Evolutionary conservation across 495 filamentous ascomycete species (phyloP).

Genomic region (Hypoxylon perforatum): DNA sequence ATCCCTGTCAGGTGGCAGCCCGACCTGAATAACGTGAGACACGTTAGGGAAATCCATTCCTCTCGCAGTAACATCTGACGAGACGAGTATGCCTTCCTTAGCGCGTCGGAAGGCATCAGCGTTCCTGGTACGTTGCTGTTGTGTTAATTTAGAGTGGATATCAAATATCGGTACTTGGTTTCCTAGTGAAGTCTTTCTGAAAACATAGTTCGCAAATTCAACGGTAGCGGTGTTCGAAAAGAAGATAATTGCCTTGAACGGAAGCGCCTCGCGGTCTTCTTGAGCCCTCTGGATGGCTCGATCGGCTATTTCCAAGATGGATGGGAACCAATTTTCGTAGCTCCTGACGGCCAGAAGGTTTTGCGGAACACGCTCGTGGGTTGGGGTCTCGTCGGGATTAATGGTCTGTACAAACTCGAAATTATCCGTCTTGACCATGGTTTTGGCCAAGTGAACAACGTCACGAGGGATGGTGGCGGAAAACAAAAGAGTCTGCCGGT

Average conservation of each 20-base stretch:
- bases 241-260: slow-evolving; percentile 96
- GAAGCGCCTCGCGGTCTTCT: slow-evolving; percentile 54
- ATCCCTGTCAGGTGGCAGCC: slow-evolving; percentile 75
- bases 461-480: slow-evolving; percentile 90
- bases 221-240: slow-evolving; percentile 82
- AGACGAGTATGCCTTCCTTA: slow-evolving; percentile 79
- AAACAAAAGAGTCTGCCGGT: slow-evolving; percentile 91
- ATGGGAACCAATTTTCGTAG: slow-evolving; percentile 80
- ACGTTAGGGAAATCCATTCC: slow-evolving; percentile 98
- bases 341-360: slow-evolving; percentile 70
- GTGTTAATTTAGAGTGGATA: slow-evolving; percentile 85
- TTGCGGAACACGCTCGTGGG: slow-evolving; percentile 86
- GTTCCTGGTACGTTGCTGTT: slow-evolving; percentile 71
- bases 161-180: slow-evolving; percentile 61
- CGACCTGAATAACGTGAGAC: slow-evolving; percentile 87
- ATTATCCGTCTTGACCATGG: slow-evolving; percentile 59
- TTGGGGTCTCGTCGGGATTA: slow-evolving; percentile 79
- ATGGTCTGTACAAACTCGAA: slow-evolving; percentile 90
- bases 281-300: slow-evolving; percentile 58
- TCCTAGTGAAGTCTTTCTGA: slow-evolving; percentile 53
- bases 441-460: slow-evolving; percentile 80
- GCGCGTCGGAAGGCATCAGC: slow-evolving; percentile 76
- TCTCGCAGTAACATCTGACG: slow-evolving; percentile 92
- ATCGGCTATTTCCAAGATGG: slow-evolving; percentile 78
- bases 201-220: slow-evolving; percentile 67